These are phyloP conservation scores for Tylopilus intermedius DNA, from an alignment of 768 basidiomycete genomes.

Conservation along the genomic window DNA sequence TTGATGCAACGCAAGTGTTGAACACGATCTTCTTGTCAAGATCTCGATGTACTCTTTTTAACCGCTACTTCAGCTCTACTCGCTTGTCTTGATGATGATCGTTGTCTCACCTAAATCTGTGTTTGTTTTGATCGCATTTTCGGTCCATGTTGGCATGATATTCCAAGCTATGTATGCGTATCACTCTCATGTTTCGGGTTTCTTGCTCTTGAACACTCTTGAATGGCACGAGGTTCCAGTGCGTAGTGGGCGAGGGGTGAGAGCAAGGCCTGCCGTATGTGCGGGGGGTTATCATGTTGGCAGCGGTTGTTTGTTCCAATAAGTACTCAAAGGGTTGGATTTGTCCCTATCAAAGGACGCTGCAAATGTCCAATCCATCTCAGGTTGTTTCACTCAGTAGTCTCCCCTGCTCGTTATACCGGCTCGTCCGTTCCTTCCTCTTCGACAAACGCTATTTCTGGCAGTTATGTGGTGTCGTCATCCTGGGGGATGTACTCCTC, in stretches of 20 bases:
- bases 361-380: conserved; percentile 7
- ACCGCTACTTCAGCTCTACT: not conserved
- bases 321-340: not conserved
- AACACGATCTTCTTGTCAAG: conserved; percentile 6
- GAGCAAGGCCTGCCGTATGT: no score
- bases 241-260: no score
- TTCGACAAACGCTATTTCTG: conserved; percentile 61
- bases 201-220: not conserved
- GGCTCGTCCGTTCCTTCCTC: conserved; percentile 27
- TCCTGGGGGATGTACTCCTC: conserved; percentile 72
- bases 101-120: not conserved
- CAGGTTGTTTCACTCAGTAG: not conserved
- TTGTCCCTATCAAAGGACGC: not conserved
- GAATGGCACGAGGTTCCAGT: not conserved
- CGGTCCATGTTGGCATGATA: conserved; percentile 1
- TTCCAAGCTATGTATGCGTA: conserved; percentile 17
- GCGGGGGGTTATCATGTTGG: not conserved
- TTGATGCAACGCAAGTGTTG: conserved; percentile 27
- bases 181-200: not conserved
- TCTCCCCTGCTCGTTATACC: conserved; percentile 5
- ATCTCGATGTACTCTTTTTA: conserved; percentile 3
- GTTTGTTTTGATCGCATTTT: conserved; percentile 16
- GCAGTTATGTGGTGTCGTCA: conserved; percentile 55
- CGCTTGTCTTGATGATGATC: not conserved
- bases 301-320: not conserved